Percentiles rank a stretch among this genome's conserved stretches.
Conservation (phyloP, 2,329 filamentous ascomycete genomes). For the Penicillium vulpinum region DNA sequence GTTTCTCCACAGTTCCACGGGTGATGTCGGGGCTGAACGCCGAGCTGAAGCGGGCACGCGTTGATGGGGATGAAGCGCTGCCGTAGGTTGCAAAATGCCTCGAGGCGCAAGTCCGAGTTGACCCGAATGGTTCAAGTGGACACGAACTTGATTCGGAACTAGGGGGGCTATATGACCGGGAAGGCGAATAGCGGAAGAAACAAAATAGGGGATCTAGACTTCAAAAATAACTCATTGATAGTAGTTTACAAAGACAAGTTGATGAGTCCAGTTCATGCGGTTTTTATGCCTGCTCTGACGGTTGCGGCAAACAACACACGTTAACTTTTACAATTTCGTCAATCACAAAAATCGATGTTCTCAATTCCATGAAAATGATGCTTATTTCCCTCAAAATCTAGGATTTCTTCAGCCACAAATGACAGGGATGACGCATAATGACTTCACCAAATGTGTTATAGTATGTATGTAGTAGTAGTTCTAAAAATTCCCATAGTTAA, state of each 20-base stretch:
- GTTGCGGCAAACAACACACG: background rate
- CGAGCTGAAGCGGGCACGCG: slow-evolving; percentile 24
- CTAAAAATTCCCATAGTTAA: slow-evolving; percentile 4
- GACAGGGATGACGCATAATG: slow-evolving; percentile 25
- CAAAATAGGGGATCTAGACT: background rate
- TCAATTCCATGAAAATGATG: too few species aligned
- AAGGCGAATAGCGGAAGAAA: slow-evolving; percentile 5
- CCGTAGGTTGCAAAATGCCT: slow-evolving; percentile 28
- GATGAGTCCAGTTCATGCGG: background rate
- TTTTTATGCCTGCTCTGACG: slow-evolving; percentile 7
- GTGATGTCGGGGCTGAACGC: slow-evolving; percentile 39
- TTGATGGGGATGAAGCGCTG: slow-evolving; percentile 23
- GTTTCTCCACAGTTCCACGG: slow-evolving; percentile 44
- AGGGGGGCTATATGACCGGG: slow-evolving; percentile 2
- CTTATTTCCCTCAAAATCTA: background rate
- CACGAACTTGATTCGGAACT: slow-evolving; percentile 27
- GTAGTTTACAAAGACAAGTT: background rate
- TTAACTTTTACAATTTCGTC: background rate
- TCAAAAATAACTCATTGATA: slow-evolving; percentile 8
- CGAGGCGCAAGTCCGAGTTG: slow-evolving; percentile 31
- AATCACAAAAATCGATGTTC: background rate
- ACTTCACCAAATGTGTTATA: too few species aligned
- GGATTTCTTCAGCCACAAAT: background rate
- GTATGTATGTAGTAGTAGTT: too few species aligned
- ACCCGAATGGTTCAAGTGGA: slow-evolving; percentile 28